Evolutionary conservation across 305 asterid species (phyloP), one percentile per base, ranked within the genome.

Genomic region (Nicotiana rustica): DNA sequence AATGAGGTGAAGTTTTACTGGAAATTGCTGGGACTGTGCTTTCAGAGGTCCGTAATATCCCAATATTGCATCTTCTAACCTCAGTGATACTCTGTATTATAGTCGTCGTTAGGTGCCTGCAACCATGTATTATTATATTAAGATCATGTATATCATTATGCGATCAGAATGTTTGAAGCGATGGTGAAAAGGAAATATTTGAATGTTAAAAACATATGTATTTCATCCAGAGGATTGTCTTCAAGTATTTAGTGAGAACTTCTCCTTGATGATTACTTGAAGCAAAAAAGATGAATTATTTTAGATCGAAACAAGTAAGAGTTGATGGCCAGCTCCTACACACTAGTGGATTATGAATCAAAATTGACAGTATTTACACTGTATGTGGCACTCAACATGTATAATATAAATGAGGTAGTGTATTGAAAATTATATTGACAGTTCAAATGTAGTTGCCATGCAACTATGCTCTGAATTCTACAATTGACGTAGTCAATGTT

Each of bases 201-300:
- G 38, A 75, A 75, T 75, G 17, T 47, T 25, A 75, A 25, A 49
- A 15, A 0, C 17, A 52, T 25, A 0, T 25, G 25, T 59, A 17
- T 75, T 47, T 14, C 25, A 49, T 73, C 25, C 62, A 14, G 12
- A 47, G 79, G 78, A 1, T 73, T 73, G 41, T 49, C 62, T 73
- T 71, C 41, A 73, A 49, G 15, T 25, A 4, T 44, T 71, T 49
- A 47, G 41, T 19, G 29, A 25, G 9, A 49, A 49, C 25, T 21
- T 13, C 59, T 52, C 35, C 4, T 52, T 52, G 59, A 52, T 52
- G 59, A 0, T 73, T 21, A 71, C 38, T 71, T 73, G 41, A 19
- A 6, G 14, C 62, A 49, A 73, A 19, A 70, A 0, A 52, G 59
- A 13, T 13, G 17, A 52, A 18, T 25, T 0, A 3, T 73, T 5